These are phyloP conservation scores for Chlamydomonas urium DNA, from an alignment of 139 green algal species.

Conservation along the genomic window DNA sequence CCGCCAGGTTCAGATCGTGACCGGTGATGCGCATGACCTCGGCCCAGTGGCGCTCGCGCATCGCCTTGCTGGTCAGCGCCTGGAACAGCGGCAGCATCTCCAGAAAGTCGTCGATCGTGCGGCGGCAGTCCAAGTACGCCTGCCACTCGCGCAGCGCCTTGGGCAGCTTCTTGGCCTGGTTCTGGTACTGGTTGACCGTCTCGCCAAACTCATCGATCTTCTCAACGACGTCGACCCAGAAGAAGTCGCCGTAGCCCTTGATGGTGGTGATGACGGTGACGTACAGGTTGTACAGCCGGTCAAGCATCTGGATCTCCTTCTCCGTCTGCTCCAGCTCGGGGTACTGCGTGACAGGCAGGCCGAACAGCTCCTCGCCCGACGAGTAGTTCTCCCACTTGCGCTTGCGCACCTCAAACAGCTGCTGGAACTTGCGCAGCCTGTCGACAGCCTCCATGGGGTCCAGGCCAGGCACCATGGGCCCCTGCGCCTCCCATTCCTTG, in stretches of 20 bases:
- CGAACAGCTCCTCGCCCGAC: constrained; percentile 89
- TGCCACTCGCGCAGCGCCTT: constrained; percentile 87
- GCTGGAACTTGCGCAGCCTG: constrained; percentile 87
- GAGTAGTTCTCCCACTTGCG: constrained; percentile 89
- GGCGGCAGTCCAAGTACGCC: constrained; percentile 78
- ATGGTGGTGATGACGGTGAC: constrained; percentile 88
- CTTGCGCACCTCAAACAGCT: constrained; percentile 89
- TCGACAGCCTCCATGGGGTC: constrained; percentile 86
- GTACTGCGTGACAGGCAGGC: constrained; percentile 80
- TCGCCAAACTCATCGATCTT: constrained; percentile 84
- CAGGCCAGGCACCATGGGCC: constrained; percentile 83
- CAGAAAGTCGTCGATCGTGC: constrained; percentile 87
- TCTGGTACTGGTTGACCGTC: constrained; percentile 69
- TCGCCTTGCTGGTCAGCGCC: constrained; percentile 63
- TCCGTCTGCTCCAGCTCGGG: constrained; percentile 85
- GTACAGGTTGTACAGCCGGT: constrained; percentile 85
- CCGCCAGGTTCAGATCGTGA: constrained; percentile 72
- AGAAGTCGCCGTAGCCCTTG: constrained; percentile 76
- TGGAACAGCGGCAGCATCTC: constrained; percentile 86
- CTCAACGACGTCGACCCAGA: constrained; percentile 86
- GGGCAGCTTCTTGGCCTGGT: constrained; percentile 77
- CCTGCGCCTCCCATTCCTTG: constrained; percentile 76
- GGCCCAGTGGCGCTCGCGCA: constrained; percentile 80
- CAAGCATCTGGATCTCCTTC: constrained; percentile 77
- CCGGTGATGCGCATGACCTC: constrained; percentile 75